These are phyloP conservation scores for Amauroascus niger DNA, from an alignment of 2,329 filamentous ascomycete species.

Conservation along the genomic window DNA sequence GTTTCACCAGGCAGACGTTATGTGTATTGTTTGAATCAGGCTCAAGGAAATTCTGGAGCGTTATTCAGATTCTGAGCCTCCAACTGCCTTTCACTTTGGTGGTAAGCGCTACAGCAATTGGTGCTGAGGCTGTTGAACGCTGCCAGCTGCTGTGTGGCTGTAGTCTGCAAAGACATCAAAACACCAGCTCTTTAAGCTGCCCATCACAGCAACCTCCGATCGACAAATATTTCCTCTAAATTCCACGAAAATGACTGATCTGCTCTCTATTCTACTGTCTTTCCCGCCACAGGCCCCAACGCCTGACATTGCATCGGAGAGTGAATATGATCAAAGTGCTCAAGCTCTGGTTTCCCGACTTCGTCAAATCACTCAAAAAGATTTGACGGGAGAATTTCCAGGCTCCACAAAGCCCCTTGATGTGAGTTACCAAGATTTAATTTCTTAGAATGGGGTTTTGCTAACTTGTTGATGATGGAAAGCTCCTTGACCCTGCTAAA, in stretches of 20 bases:
- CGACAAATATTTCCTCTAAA: background rate
- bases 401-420: constrained; percentile 29
- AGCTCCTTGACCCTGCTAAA: constrained; percentile 43
- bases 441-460: background rate
- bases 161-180: background rate
- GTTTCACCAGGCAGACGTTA: too few species aligned
- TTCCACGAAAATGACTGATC: constrained; percentile 17
- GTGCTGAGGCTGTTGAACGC: too few species aligned
- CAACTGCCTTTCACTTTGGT: background rate
- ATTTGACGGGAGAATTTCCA: constrained; percentile 25
- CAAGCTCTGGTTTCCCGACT: constrained; percentile 31
- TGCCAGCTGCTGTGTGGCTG: too few species aligned
- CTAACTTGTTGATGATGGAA: background rate
- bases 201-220: background rate
- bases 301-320: constrained; percentile 22
- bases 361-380: constrained; percentile 29
- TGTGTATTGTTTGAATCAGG: too few species aligned
- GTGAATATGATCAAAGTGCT: constrained; percentile 38
- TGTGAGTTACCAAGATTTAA: constrained; percentile 20
- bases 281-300: constrained; percentile 34
- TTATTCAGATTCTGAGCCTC: too few species aligned
- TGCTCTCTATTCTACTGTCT: constrained; percentile 30
- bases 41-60: too few species aligned
- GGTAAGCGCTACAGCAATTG: too few species aligned
- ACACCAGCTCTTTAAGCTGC: background rate